Evolutionary conservation across 495 filamentous ascomycete species (phyloP).

Genomic region (Aspergillus baeticus): DNA sequence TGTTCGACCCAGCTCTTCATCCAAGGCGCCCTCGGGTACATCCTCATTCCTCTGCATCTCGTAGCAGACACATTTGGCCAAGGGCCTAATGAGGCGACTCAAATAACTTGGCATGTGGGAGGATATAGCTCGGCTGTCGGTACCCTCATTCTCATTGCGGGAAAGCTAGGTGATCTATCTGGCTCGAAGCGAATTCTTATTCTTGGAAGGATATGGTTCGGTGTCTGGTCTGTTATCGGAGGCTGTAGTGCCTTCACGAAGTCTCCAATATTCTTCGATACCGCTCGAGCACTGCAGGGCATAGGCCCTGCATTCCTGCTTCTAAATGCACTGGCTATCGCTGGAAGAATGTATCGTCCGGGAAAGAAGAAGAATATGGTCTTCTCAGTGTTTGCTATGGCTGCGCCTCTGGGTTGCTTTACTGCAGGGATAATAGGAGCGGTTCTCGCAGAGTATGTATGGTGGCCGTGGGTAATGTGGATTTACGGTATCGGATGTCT

Average conservation of each 20-base stretch:
- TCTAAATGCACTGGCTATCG: conserved; percentile 47
- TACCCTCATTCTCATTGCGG: conserved; percentile 63
- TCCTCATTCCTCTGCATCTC: not conserved
- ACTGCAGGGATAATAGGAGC: conserved; percentile 49
- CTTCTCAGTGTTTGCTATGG: conserved; percentile 58
- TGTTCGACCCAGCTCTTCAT: not conserved
- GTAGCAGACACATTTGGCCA: not conserved
- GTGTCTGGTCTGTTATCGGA: conserved; percentile 56
- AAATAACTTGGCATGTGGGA: conserved; percentile 47
- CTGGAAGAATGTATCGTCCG: conserved; percentile 39
- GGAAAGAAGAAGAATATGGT: conserved; percentile 56
- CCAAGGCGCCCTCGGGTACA: not conserved
- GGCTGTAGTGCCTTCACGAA: conserved; percentile 43
- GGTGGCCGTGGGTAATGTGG: conserved; percentile 63
- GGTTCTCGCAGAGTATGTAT: conserved; percentile 44
- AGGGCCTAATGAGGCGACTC: conserved; percentile 8
- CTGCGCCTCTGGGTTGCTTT: conserved; percentile 51
- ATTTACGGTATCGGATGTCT: conserved; percentile 43
- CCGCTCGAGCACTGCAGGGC: conserved; percentile 49
- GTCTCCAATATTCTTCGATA: conserved; percentile 37
- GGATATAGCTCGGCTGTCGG: conserved; percentile 58
- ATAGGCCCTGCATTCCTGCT: conserved; percentile 52
- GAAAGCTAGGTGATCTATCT: conserved; percentile 62
- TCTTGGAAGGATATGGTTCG: conserved; percentile 54
- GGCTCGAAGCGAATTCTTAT: conserved; percentile 62